These are phyloP conservation scores for Penicillium thymicola DNA, from an alignment of 2,329 filamentous ascomycete species.

Conservation along the genomic window DNA sequence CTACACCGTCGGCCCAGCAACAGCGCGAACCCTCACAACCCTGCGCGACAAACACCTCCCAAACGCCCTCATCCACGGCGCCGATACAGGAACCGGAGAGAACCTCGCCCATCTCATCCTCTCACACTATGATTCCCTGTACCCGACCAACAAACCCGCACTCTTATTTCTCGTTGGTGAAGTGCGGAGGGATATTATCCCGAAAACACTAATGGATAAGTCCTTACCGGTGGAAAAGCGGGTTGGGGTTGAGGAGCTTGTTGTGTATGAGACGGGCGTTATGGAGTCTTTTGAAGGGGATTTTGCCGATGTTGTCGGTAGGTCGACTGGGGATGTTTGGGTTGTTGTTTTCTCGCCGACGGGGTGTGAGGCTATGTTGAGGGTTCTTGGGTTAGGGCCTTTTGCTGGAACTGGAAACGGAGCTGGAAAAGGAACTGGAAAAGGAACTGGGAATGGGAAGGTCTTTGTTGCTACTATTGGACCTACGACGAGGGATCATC, in stretches of 20 bases:
- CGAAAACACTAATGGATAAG: slow-evolving; percentile 67
- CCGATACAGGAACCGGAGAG: slow-evolving; percentile 81
- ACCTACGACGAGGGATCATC: slow-evolving; percentile 79
- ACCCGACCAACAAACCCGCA: slow-evolving; percentile 43
- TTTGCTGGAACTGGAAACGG: neutral
- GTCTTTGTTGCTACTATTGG: slow-evolving; percentile 81
- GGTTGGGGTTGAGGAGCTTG: slow-evolving; percentile 71
- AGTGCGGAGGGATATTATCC: slow-evolving; percentile 84
- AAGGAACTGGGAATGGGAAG: slow-evolving; percentile 7
- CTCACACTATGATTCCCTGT: slow-evolving; percentile 62
- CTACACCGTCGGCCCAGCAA: slow-evolving; percentile 51
- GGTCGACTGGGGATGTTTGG: slow-evolving; percentile 28
- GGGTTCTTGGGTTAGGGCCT: slow-evolving; percentile 47
- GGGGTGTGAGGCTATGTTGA: slow-evolving; percentile 60
- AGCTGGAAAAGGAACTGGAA: neutral
- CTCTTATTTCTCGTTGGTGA: slow-evolving; percentile 89
- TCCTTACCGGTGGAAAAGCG: slow-evolving; percentile 46
- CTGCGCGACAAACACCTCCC: slow-evolving; percentile 45
- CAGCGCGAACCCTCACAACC: slow-evolving; percentile 62
- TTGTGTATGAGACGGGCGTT: slow-evolving; percentile 83
- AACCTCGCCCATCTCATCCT: slow-evolving; percentile 75
- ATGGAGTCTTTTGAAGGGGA: slow-evolving; percentile 72
- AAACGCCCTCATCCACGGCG: slow-evolving; percentile 65
- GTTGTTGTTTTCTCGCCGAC: slow-evolving; percentile 57
- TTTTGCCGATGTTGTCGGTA: slow-evolving; percentile 54